phyloP scores from a whole-genome alignment of 257 asterid species.

The Solanum lignicaule region DNA sequence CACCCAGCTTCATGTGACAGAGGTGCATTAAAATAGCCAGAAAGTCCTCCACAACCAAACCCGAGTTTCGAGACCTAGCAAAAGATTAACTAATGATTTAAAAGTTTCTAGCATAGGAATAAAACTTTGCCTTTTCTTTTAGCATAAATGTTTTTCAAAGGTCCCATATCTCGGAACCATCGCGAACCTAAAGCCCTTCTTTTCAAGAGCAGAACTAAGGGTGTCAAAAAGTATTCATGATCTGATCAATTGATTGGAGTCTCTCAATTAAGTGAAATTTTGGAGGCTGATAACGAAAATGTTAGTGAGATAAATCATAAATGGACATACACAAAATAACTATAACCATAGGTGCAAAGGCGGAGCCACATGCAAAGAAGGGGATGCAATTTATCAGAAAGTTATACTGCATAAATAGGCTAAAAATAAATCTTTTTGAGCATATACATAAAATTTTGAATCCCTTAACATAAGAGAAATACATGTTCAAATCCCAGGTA shows the following conservation, averaged over 20 bases:
- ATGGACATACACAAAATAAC: background rate
- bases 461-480: too few species aligned
- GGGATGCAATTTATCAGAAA: background rate
- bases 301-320: background rate
- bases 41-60: constrained; percentile 43
- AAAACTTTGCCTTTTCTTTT: background rate
- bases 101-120: background rate
- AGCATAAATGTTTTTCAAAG: background rate
- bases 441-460: too few species aligned
- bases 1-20: constrained; percentile 38
- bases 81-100: background rate
- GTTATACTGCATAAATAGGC: too few species aligned
- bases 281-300: background rate
- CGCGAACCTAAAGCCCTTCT: background rate
- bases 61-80: constrained; percentile 41
- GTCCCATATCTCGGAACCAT: background rate
- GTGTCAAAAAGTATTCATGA: background rate
- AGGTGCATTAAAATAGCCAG: constrained; percentile 37
- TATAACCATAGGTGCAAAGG: background rate
- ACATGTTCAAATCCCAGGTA: background rate
- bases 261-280: background rate
- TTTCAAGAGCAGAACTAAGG: background rate
- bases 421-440: too few species aligned
- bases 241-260: background rate
- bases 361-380: background rate